Percentiles rank a stretch among this genome's conserved stretches.
Evolutionary conservation across 2,329 filamentous ascomycete species (phyloP).

Genomic region (Metarhizium guizhouense): DNA sequence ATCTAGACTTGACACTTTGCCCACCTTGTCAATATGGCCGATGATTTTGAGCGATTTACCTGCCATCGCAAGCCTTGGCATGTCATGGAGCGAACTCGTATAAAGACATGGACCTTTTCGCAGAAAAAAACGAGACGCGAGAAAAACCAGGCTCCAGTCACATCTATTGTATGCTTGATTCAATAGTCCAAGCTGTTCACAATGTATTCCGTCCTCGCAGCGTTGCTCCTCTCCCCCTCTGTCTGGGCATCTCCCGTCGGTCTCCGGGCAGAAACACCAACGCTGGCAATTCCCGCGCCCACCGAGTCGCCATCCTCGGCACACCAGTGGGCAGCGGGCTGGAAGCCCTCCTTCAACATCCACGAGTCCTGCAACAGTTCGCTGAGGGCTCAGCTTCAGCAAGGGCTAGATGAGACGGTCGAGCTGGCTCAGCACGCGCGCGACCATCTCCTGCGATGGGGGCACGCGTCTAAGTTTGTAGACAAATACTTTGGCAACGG

Average conservation of each 20-base stretch:
- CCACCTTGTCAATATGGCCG: too few relatives aligned
- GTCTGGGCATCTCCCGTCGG: neutral
- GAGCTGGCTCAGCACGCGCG: constrained; percentile 50
- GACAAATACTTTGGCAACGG: constrained; percentile 58
- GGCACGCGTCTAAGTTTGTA: constrained; percentile 49
- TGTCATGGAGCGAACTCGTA: too few relatives aligned
- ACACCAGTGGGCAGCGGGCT: constrained; percentile 11
- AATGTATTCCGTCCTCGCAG: too few relatives aligned
- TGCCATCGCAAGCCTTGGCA: too few relatives aligned
- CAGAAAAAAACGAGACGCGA: too few relatives aligned
- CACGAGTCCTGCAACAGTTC: constrained; percentile 60
- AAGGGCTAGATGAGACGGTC: constrained; percentile 50
- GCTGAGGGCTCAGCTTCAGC: constrained; percentile 44
- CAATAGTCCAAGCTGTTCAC: too few relatives aligned
- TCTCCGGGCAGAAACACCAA: neutral
- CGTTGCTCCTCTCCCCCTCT: too few relatives aligned
- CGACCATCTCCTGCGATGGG: constrained; percentile 50
- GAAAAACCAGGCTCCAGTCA: too few relatives aligned
- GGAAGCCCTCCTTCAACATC: constrained; percentile 35
- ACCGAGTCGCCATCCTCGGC: neutral
- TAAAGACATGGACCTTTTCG: too few relatives aligned
- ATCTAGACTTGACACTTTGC: too few relatives aligned
- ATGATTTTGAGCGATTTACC: too few relatives aligned
- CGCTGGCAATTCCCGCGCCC: neutral
- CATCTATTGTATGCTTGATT: too few relatives aligned